Conservation (phyloP, 176 grass and related monocot genomes). For the Rhynchospora pubera region DNA sequence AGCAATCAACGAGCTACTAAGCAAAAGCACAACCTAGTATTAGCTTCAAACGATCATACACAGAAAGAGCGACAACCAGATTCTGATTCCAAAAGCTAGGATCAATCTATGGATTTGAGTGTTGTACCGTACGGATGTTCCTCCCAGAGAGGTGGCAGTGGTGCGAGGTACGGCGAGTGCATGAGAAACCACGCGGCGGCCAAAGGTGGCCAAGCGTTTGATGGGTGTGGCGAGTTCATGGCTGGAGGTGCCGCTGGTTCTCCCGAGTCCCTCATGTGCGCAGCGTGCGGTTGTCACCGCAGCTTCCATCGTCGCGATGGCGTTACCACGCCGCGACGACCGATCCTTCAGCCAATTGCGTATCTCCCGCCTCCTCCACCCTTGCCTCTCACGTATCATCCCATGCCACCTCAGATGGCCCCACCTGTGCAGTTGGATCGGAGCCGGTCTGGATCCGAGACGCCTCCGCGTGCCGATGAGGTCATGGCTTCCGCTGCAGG, state of each 20-base stretch:
- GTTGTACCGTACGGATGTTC: slow-evolving; percentile 12
- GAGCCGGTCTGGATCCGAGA: slow-evolving; percentile 25
- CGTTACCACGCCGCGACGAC: slow-evolving; percentile 16
- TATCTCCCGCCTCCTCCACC: slow-evolving; percentile 35
- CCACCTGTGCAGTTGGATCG: slow-evolving; percentile 31
- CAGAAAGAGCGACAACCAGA: neutral
- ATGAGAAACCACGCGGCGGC: slow-evolving; percentile 80
- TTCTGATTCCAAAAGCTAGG: neutral
- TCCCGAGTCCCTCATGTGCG: slow-evolving; percentile 69
- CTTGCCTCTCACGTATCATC: slow-evolving; percentile 32
- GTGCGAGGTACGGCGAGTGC: slow-evolving; percentile 68
- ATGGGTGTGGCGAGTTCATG: slow-evolving; percentile 94
- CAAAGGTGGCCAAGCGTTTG: slow-evolving; percentile 65
- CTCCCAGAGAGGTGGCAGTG: slow-evolving; percentile 3
- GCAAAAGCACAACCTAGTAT: neutral
- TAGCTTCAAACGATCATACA: neutral
- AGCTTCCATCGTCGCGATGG: slow-evolving; percentile 66
- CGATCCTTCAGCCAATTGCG: slow-evolving; percentile 11
- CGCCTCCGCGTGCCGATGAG: slow-evolving; percentile 15
- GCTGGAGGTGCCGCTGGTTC: slow-evolving; percentile 59
- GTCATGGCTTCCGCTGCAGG: slow-evolving; percentile 7
- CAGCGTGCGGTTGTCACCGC: slow-evolving; percentile 81
- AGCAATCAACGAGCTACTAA: neutral
- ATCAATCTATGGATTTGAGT: slow-evolving; percentile 25
- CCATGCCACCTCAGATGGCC: slow-evolving; percentile 48